Percentiles rank a stretch among this genome's conserved stretches.
Conservation (phyloP, 306 rosid genomes). For the Quercus robur region DNA sequence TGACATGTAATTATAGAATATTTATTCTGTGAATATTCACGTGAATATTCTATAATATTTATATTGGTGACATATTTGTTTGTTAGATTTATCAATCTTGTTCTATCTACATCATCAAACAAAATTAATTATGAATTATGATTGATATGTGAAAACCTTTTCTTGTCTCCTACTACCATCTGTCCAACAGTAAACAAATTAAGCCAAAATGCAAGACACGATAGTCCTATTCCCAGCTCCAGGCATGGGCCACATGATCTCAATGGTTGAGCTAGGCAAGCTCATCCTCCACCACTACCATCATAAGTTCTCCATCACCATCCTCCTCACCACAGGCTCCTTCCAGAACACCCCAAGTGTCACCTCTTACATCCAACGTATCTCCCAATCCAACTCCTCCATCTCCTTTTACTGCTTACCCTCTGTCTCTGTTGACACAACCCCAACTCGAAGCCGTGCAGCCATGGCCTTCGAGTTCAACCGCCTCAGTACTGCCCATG, state of each 20-base stretch:
- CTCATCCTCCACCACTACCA: slow-evolving; percentile 17
- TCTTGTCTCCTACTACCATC: too few relatives aligned
- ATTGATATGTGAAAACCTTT: too few relatives aligned
- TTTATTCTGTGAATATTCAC: too few relatives aligned
- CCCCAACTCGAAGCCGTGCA: not conserved
- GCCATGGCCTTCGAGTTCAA: not conserved
- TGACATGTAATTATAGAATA: too few relatives aligned
- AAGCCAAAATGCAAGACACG: not conserved
- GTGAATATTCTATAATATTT: too few relatives aligned
- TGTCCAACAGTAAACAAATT: too few relatives aligned
- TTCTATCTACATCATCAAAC: too few relatives aligned
- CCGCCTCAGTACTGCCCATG: slow-evolving; percentile 12
- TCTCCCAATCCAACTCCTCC: slow-evolving; percentile 28
- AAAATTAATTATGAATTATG: too few relatives aligned
- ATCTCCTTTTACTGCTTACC: slow-evolving; percentile 35
- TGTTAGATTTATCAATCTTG: too few relatives aligned
- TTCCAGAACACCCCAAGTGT: not conserved
- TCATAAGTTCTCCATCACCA: slow-evolving; percentile 23
- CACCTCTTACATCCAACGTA: slow-evolving; percentile 6
- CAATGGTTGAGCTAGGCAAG: slow-evolving; percentile 44
- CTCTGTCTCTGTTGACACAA: not conserved
- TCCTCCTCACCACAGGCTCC: slow-evolving; percentile 24
- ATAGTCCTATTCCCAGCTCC: slow-evolving; percentile 33
- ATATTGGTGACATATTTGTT: too few relatives aligned
- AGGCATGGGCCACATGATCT: slow-evolving; percentile 27